Evolutionary conservation across 1,284 basidiomycete species (phyloP), one percentile per base, ranked within the genome.

Genomic region (Ceratorhiza oryzae-sativae): DNA sequence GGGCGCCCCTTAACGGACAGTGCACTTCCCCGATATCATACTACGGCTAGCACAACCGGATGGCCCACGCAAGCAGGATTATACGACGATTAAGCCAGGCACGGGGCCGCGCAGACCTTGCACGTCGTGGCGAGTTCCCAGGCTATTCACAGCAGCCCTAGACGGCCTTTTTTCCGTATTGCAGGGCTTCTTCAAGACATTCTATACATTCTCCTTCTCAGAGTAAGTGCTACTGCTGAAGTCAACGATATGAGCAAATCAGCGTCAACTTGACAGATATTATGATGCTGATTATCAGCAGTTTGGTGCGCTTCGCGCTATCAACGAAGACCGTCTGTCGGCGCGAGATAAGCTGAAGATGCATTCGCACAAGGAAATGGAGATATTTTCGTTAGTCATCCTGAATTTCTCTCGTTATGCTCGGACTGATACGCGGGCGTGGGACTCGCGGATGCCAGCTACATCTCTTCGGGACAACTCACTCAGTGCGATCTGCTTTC

Each of bases 251-350:
- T 20, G 18, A 63, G 10, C 70, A 53, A 27, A 3, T 53, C 2
- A 32, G n/a, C 18, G n/a, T 18, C 42, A n/a, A n/a, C 12, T 39
- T 59, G 46, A 23, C 75, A 90, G 88, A 77, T 94, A 93, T 79
- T 84, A 88, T 73, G 88, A 91, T 67, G 76, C 78, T 3, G 68
- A 80, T 1, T 87, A 90, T 76, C 81, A 86, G 49, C 81, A 83
- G 2, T 91, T 85, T 74, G 88, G 90, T 1, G 78, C 85, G 25
- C 84, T 93, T 2, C 87, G 90, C 1, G 88, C 91, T 56, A 86
- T 98, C 79, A 98, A 97, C 81, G 95, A 97, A 80, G 95, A 97
- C 77, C 88, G 94, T 34, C 93, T 97, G 8, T 34, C 56, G n/a
- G 42, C 71, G 12, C 18, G 18, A 62, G 71, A 41, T 25, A 71